Base-by-base conservation (phyloP, 73 alveolate genomes). In the Paramecium sonneborni region DNA sequence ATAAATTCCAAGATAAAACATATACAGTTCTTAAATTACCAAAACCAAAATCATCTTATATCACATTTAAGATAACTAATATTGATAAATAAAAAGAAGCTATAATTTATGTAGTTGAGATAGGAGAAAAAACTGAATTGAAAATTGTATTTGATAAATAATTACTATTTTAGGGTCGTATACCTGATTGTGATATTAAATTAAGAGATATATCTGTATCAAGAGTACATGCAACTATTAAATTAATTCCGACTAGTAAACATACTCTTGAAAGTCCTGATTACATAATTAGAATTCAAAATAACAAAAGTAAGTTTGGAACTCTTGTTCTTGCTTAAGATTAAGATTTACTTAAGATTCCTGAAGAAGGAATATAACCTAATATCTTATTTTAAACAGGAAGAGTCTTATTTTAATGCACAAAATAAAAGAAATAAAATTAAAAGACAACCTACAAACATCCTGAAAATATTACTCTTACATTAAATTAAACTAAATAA, bases 161-260 rank as follows among this genome's bases (percentile, higher is more conserved):
- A 21, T 3, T 57, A 23, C 0, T 57, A 14, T 57, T 3, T 2
- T 57, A 85, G 85, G 99, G 99, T 9, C 84, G 99, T 39, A 97
- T 97, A 8, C 97, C 93, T 57, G 99, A 96, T 55, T 70, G 96
- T 41, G 97, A 96, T 32, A 76, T 96, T 20, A 85, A 97, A 74
- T 93, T 96, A 20, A 86, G 86, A 34, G 99, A 96, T 69, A 96
- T 96, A 23, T 92, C 97, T 11, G 99, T 96, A 11, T 94, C 97
- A 6, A 58, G 99, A 39, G 57, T 76, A 70, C 99, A 96, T 90
- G 97, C 98, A 8, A 58, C 68, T 18, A 89, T 96, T 6, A 95
- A 23, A 26, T 30, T 69, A 18, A 69, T 69, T 30, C 44, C 44
- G 10, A 69, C 43, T 9, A 20, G 15, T 4, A 26, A 69, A 6